Evolutionary conservation across 345 rosid genomes (phyloP).

Genomic region (Arabidopsis thaliana): TAIR10.1 NC_003075.7:8085501-8086000

Average conservation of each 20-base stretch:
- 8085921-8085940: conserved; percentile 56
- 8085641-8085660: conserved; percentile 59
- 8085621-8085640: conserved; percentile 49
- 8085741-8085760: conserved; percentile 64
- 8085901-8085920: conserved; percentile 64
- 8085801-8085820: conserved; percentile 67
- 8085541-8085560: conserved; percentile 71
- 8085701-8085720: conserved; percentile 43
- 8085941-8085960: conserved; percentile 33
- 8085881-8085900: conserved; percentile 65
- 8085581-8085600: conserved; percentile 67
- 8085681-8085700: conserved; percentile 51
- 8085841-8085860: conserved; percentile 59
- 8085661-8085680: conserved; percentile 47
- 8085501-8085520: conserved; percentile 73
- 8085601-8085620: conserved; percentile 72
- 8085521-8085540: conserved; percentile 65
- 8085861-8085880: conserved; percentile 54
- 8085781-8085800: conserved; percentile 37
- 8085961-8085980: conserved; percentile 1
- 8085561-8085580: conserved; percentile 72
- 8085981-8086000: neutral
- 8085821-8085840: conserved; percentile 63
- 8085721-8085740: conserved; percentile 59
- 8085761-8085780: conserved; percentile 58